Evolutionary conservation across 345 rosid species (phyloP).

Genomic region (Passiflora organensis): DNA sequence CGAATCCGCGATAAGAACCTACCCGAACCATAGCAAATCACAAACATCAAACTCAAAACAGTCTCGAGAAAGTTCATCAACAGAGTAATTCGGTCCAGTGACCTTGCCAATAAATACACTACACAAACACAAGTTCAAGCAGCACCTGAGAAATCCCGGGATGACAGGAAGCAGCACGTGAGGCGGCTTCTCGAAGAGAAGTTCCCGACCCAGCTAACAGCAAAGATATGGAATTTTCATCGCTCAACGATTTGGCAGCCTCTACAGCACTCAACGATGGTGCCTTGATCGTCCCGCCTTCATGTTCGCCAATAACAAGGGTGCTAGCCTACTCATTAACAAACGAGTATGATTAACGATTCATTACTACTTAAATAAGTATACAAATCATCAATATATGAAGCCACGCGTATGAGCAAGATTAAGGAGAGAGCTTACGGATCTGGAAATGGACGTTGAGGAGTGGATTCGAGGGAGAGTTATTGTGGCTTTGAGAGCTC

Average conservation of each 20-base stretch:
- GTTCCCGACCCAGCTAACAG: slow-evolving; percentile 83
- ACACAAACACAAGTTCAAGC: background rate
- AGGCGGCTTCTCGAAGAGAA: slow-evolving; percentile 67
- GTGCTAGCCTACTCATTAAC: slow-evolving; percentile 49
- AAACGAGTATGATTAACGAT: background rate
- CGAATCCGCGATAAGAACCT: slow-evolving; percentile 93
- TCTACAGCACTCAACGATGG: slow-evolving; percentile 65
- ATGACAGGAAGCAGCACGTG: slow-evolving; percentile 67
- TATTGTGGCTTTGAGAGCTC: slow-evolving; percentile 5
- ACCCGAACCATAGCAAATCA: slow-evolving; percentile 12
- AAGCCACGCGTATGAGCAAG: no score
- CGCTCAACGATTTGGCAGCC: slow-evolving; percentile 60
- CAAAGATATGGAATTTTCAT: slow-evolving; percentile 53
- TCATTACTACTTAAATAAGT: no score
- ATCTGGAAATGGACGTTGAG: slow-evolving; percentile 23
- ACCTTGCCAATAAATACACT: background rate
- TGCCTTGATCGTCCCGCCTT: slow-evolving; percentile 59
- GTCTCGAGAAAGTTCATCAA: background rate
- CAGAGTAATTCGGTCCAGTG: no score
- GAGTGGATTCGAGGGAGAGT: slow-evolving; percentile 10
- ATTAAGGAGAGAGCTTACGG: slow-evolving; percentile 23
- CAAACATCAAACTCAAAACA: background rate
- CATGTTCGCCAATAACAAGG: slow-evolving; percentile 73
- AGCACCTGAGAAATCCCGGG: slow-evolving; percentile 64
- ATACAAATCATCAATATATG: no score